Percentiles rank a stretch among this genome's conserved stretches.
Conservation (phyloP, 2,329 filamentous ascomycete genomes). For the Emmonsiellopsis sp. region DNA sequence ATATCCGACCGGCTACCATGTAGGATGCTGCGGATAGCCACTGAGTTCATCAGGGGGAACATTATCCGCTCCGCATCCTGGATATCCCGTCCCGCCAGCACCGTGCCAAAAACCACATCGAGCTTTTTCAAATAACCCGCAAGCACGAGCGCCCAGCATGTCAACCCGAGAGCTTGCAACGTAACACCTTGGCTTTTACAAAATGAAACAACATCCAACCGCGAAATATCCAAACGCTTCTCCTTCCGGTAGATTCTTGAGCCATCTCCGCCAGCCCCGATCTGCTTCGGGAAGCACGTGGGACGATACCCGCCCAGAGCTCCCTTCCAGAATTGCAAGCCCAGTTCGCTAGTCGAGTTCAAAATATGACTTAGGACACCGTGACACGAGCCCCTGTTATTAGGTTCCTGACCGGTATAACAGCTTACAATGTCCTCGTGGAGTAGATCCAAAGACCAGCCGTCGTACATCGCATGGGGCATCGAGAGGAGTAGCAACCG, state of each 20-base stretch:
- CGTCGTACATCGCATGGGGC: constrained; percentile 82
- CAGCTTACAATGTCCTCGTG: constrained; percentile 60
- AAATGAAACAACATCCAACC: constrained; percentile 42
- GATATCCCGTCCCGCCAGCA: constrained; percentile 75
- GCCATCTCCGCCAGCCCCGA: constrained; percentile 9
- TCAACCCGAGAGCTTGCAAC: constrained; percentile 65
- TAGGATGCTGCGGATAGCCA: constrained; percentile 62
- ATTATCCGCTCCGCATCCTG: constrained; percentile 57
- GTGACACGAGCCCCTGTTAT: constrained; percentile 31
- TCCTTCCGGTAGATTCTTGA: constrained; percentile 20
- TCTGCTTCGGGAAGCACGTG: constrained; percentile 29
- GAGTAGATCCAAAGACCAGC: constrained; percentile 68
- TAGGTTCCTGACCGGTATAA: constrained; percentile 44
- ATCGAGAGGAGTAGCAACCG: constrained; percentile 57
- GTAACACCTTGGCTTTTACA: constrained; percentile 61
- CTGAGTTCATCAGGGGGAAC: constrained; percentile 90
- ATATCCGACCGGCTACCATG: constrained; percentile 58
- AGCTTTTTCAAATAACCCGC: constrained; percentile 53
- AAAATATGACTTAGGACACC: constrained; percentile 48
- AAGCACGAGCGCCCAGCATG: constrained; percentile 64
- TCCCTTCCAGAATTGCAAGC: constrained; percentile 58
- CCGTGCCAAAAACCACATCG: constrained; percentile 72
- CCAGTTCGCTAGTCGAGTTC: constrained; percentile 36
- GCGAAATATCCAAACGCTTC: constrained; percentile 20
- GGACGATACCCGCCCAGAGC: constrained; percentile 48